phyloP scores from a whole-genome alignment of 352 stramenopile genomes.

The Phytophthora pini region DNA sequence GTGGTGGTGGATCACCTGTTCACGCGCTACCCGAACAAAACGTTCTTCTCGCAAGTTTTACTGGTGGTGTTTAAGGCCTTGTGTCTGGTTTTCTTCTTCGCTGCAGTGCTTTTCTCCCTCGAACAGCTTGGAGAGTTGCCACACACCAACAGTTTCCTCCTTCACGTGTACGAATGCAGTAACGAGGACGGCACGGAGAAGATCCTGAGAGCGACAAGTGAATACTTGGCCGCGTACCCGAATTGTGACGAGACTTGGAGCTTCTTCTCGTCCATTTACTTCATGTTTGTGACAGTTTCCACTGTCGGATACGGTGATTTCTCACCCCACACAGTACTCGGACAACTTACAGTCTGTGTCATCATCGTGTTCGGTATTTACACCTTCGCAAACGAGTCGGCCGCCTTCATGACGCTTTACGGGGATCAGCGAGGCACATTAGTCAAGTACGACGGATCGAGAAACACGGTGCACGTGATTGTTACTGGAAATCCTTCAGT shows the following conservation, averaged over 20 bases:
- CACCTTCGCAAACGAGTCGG: constrained; percentile 86
- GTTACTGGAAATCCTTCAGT: constrained; percentile 84
- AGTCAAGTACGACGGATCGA: constrained; percentile 66
- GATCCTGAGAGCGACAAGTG: constrained; percentile 61
- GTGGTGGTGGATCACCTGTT: constrained; percentile 82
- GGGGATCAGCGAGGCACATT: constrained; percentile 64
- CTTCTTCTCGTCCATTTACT: constrained; percentile 90
- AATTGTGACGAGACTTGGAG: constrained; percentile 84
- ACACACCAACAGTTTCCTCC: constrained; percentile 81
- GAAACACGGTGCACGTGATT: constrained; percentile 84
- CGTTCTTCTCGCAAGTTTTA: constrained; percentile 79
- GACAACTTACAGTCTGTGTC: constrained; percentile 75
- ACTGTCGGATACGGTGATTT: constrained; percentile 90
- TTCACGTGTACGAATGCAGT: constrained; percentile 88
- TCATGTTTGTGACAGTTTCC: constrained; percentile 90
- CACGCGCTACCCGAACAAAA: constrained; percentile 76
- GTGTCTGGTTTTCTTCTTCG: constrained; percentile 85
- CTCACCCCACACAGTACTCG: constrained; percentile 83
- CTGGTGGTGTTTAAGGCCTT: constrained; percentile 80
- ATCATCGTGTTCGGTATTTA: constrained; percentile 91
- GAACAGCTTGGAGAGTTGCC: constrained; percentile 85
- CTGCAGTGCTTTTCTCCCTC: constrained; percentile 84
- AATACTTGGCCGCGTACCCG: constrained; percentile 54
- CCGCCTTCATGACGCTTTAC: constrained; percentile 80
- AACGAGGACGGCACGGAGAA: constrained; percentile 50